Evolutionary conservation across 768 basidiomycete genomes (phyloP).

Genomic region (Phanerodontia chrysosporium): DNA sequence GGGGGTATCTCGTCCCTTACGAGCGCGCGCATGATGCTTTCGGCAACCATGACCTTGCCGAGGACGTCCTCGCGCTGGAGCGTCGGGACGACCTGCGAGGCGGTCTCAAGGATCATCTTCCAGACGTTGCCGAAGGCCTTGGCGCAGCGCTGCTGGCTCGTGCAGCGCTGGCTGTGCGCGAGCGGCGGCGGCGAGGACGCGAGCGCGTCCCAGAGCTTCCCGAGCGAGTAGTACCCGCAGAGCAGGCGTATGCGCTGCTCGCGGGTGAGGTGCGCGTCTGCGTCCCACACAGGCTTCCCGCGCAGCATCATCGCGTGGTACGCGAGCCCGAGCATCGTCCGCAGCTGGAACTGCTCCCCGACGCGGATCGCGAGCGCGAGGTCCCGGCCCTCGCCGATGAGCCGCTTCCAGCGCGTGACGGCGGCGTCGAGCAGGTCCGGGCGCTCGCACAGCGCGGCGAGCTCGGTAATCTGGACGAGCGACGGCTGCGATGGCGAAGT

Average conservation of each 20-base stretch:
- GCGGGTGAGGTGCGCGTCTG: slow-evolving; percentile 40
- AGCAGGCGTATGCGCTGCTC: slow-evolving; percentile 49
- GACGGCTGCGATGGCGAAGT: slow-evolving; percentile 26
- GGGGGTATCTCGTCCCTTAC: slow-evolving; percentile 39
- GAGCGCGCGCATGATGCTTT: slow-evolving; percentile 43
- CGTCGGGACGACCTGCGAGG: slow-evolving; percentile 31
- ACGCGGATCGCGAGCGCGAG: slow-evolving; percentile 41
- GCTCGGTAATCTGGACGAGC: slow-evolving; percentile 47
- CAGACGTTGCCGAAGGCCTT: slow-evolving; percentile 44
- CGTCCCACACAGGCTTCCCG: slow-evolving; percentile 45
- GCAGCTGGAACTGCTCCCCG: slow-evolving; percentile 45
- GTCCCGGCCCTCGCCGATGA: slow-evolving; percentile 41
- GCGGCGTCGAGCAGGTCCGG: slow-evolving; percentile 39
- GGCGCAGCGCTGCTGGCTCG: slow-evolving; percentile 37
- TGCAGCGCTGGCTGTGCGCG: slow-evolving; percentile 39
- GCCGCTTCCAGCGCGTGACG: slow-evolving; percentile 42
- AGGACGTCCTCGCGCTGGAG: slow-evolving; percentile 42
- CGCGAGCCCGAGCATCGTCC: slow-evolving; percentile 42
- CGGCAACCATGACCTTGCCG: slow-evolving; percentile 42
- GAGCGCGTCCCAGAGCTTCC: slow-evolving; percentile 40
- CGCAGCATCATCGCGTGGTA: slow-evolving; percentile 51
- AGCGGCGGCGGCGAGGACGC: slow-evolving; percentile 39
- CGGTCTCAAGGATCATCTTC: slow-evolving; percentile 38
- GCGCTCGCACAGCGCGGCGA: slow-evolving; percentile 47
- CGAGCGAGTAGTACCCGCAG: slow-evolving; percentile 48